Conservation (phyloP, 2,329 filamentous ascomycete genomes). For the Monilinia fructigena region DNA sequence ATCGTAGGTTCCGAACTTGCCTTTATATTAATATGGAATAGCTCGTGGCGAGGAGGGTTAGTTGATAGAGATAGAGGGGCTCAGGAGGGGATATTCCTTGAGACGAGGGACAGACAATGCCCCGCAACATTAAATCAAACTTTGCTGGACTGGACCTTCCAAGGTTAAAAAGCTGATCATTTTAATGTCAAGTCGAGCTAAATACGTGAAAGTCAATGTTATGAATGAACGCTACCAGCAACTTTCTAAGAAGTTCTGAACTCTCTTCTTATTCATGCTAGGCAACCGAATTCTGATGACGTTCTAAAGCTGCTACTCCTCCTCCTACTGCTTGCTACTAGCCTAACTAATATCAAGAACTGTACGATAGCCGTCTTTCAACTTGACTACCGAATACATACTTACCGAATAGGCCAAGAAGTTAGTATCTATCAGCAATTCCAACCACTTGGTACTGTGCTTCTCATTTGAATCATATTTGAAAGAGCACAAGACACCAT, state of each 20-base stretch:
- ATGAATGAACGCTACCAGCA: not conserved
- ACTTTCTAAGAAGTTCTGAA: not conserved
- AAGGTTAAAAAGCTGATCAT: not conserved
- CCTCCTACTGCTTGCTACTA: too few relatives aligned
- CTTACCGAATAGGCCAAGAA: not conserved
- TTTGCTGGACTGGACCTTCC: not conserved
- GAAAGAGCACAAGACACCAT: not conserved
- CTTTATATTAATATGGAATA: conserved; percentile 6
- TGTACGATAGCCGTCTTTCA: not conserved
- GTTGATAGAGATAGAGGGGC: not conserved
- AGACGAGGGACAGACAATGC: not conserved
- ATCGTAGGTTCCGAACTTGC: not conserved
- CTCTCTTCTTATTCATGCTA: not conserved
- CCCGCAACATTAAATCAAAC: conserved; percentile 5
- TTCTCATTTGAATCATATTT: not conserved
- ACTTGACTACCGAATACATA: not conserved
- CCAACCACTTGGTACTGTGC: not conserved
- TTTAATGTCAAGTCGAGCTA: not conserved
- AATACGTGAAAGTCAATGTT: not conserved
- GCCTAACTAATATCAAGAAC: not conserved
- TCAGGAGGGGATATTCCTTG: conserved; percentile 11
- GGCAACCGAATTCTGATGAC: not conserved
- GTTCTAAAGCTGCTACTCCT: not conserved
- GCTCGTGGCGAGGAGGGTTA: conserved; percentile 2
- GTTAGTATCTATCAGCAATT: not conserved